These are phyloP conservation scores for Aureobasidium sp. DNA, from an alignment of 2,329 filamentous ascomycete species.

Conservation along the genomic window DNA sequence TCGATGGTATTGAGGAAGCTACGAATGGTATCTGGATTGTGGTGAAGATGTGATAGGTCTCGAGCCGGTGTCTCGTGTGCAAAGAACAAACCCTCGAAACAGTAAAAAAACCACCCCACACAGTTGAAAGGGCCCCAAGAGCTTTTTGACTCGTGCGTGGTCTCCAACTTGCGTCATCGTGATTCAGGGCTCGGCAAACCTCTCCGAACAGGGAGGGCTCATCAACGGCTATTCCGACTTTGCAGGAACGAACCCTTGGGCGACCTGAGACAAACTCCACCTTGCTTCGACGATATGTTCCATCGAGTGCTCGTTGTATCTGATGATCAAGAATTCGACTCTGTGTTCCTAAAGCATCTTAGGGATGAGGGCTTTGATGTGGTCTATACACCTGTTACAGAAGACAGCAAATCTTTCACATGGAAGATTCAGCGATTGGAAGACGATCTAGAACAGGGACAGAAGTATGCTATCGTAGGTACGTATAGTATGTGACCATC, in stretches of 20 bases:
- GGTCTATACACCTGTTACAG: conserved; percentile 30
- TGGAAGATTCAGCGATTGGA: conserved; percentile 31
- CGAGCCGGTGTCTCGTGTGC: too few species aligned
- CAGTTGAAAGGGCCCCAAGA: background rate
- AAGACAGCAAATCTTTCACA: conserved; percentile 26
- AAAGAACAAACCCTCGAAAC: background rate
- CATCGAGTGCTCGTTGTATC: conserved; percentile 35
- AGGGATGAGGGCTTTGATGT: conserved; percentile 38
- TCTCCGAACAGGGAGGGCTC: background rate
- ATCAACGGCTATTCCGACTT: background rate
- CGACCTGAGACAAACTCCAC: background rate
- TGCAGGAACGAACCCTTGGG: background rate
- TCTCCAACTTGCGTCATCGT: background rate
- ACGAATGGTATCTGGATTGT: background rate
- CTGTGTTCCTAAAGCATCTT: conserved; percentile 33
- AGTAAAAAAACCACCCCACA: background rate
- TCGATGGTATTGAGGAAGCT: background rate
- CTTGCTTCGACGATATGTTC: conserved; percentile 21
- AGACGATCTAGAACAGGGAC: conserved; percentile 31
- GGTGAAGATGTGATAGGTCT: background rate
- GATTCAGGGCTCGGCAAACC: background rate
- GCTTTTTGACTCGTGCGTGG: conserved; percentile 1
- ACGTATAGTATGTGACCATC: too few species aligned
- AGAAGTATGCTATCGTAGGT: conserved; percentile 25
- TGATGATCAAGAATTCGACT: conserved; percentile 33